phyloP scores from a whole-genome alignment of 2,329 filamentous ascomycete species.

The Colletotrichum tamarilloi region DNA sequence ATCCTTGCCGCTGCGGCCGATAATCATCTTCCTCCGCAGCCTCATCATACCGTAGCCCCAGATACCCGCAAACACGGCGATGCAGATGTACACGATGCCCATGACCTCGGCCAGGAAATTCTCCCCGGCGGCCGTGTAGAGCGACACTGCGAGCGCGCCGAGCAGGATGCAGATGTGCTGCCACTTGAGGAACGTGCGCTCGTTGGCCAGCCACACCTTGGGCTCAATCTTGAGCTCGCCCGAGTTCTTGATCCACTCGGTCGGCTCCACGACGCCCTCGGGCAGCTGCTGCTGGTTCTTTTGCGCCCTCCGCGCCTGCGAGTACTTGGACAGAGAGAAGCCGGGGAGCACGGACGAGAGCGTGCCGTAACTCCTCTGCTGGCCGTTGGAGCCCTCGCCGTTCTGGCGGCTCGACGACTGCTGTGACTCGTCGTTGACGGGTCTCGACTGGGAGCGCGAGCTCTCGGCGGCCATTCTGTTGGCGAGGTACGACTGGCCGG shows the following conservation, averaged over 20 bases:
- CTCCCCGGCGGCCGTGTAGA: constrained; percentile 89
- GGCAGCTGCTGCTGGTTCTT: constrained; percentile 70
- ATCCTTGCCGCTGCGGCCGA: constrained; percentile 87
- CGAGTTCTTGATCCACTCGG: constrained; percentile 92
- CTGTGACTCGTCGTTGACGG: constrained; percentile 41
- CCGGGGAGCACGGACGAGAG: constrained; percentile 82
- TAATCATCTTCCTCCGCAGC: constrained; percentile 80
- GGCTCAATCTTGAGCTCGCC: constrained; percentile 93
- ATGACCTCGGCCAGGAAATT: constrained; percentile 82
- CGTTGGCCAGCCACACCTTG: constrained; percentile 98
- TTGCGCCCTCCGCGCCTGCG: constrained; percentile 64
- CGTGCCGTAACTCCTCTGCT: constrained; percentile 58
- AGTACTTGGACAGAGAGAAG: constrained; percentile 85
- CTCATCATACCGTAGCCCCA: constrained; percentile 93
- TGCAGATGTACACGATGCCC: constrained; percentile 83
- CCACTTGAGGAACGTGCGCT: constrained; percentile 99
- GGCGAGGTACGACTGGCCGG: constrained; percentile 72
- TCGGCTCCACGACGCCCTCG: constrained; percentile 87
- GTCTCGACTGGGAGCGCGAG: constrained; percentile 43
- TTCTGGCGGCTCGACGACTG: constrained; percentile 47
- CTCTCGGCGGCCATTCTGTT: constrained; percentile 63
- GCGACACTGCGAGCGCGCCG: constrained; percentile 81
- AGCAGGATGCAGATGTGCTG: constrained; percentile 93
- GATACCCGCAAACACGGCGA: constrained; percentile 83
- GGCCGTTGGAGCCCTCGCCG: constrained; percentile 41